phyloP scores from a whole-genome alignment of 768 basidiomycete species.

The Hygrocybe punicea region DNA sequence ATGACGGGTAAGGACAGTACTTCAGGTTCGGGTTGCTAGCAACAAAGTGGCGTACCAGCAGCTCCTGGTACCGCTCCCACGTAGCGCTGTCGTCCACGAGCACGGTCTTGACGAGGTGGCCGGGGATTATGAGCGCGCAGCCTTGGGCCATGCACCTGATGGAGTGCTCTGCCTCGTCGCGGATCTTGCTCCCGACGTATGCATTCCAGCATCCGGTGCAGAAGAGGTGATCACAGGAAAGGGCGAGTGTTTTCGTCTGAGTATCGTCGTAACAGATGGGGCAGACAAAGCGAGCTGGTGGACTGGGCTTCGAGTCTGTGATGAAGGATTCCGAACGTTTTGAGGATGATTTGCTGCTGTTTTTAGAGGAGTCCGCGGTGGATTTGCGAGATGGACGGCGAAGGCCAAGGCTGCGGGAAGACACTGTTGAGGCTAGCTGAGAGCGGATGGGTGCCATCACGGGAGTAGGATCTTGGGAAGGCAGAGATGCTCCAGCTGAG shows the following conservation, averaged over 20 bases:
- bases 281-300: constrained; percentile 66
- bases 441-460: constrained; percentile 19
- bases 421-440: constrained; percentile 2
- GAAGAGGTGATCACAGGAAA: constrained; percentile 82
- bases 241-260: constrained; percentile 56
- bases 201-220: constrained; percentile 82
- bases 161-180: constrained; percentile 70
- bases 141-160: constrained; percentile 80
- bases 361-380: background rate
- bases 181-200: constrained; percentile 76
- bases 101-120: constrained; percentile 55
- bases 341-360: background rate
- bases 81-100: constrained; percentile 52
- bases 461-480: constrained; percentile 31
- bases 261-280: constrained; percentile 90
- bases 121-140: constrained; percentile 63
- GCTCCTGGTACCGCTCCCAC: constrained; percentile 75
- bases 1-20: constrained; percentile 94
- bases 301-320: constrained; percentile 15
- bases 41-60: constrained; percentile 88
- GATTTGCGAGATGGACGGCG: constrained; percentile 4
- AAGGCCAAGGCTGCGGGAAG: constrained; percentile 6
- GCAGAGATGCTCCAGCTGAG: constrained; percentile 63
- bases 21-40: constrained; percentile 76
- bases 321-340: constrained; percentile 19